Percentiles rank a stretch among this genome's conserved stretches.
These are phyloP conservation scores for Cadophora luteo-olivacea DNA, from an alignment of 2,329 filamentous ascomycete species.

Conservation along the genomic window DNA sequence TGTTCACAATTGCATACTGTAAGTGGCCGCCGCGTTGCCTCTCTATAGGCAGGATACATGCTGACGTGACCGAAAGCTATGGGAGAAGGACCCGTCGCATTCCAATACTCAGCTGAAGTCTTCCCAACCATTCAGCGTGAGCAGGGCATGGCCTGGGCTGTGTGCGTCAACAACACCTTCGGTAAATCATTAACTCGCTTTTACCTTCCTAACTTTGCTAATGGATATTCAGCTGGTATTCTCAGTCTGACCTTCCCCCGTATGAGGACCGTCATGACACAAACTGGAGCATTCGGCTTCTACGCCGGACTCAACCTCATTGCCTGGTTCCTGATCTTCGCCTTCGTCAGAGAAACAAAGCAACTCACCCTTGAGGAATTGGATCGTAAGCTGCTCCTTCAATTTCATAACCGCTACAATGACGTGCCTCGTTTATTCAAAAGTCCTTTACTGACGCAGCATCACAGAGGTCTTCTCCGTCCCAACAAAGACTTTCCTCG, in stretches of 20 bases:
- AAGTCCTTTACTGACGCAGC: neutral
- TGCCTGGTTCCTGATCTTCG: constrained; percentile 60
- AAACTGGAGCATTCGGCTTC: constrained; percentile 55
- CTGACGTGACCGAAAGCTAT: constrained; percentile 46
- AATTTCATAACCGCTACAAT: constrained; percentile 40
- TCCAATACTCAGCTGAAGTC: constrained; percentile 66
- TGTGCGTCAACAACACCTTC: constrained; percentile 67
- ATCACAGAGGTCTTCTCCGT: constrained; percentile 31
- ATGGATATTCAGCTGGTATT: constrained; percentile 65
- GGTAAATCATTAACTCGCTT: no score
- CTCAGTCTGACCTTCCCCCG: constrained; percentile 57
- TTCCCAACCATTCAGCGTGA: constrained; percentile 68
- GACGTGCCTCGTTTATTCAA: neutral
- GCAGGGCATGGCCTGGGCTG: constrained; percentile 66
- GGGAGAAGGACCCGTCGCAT: constrained; percentile 66
- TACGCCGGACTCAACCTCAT: constrained; percentile 61
- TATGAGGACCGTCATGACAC: constrained; percentile 32
- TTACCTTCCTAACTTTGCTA: no score
- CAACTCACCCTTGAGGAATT: constrained; percentile 43
- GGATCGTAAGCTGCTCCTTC: constrained; percentile 60
- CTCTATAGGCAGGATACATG: no score
- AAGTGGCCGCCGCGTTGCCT: no score
- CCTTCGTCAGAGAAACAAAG: constrained; percentile 64
- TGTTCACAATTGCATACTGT: constrained; percentile 69
- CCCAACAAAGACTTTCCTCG: constrained; percentile 30